Base-by-base conservation (phyloP, 164 flowering plant species). In the Umbilicus rupestris region DNA sequence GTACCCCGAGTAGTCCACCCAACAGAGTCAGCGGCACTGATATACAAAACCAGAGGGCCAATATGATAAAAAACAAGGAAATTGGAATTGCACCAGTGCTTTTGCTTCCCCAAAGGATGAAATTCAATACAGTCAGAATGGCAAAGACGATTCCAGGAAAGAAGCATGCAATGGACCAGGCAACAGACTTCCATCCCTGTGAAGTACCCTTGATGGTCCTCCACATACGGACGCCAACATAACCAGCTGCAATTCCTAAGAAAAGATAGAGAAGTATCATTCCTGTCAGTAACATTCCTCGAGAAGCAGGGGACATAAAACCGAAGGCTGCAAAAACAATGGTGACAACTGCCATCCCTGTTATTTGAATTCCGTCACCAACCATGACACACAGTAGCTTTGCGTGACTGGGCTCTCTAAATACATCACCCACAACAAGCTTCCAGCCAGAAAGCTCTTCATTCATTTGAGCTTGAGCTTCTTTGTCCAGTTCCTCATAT, bases 371-470 rank as follows among this genome's bases (percentile, higher is more conserved):
- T 24, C 58, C 58, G 22, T 52, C 58, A 24, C 58, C 58, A 52
- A 52, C 58, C 58, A 52, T 52, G 22, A 52, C 58, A 52, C 58
- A 52, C 8, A 52, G 22, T 52, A 52, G 58, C 58, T 52, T 52
- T 11, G 58, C 1, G 31, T 52, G 58, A 52, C 29, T 52, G 3
- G 65, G 65, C 65, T 79, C 88, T 70, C 88, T 75, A 49, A 84
- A 84, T 22, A 83, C 89, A 75, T 85, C 85, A 39, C 89, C 5
- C 88, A n/a, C n/a, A n/a, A n/a, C n/a, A n/a, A n/a, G n/a, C n/a
- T n/a, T n/a, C n/a, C n/a, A n/a, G n/a, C n/a, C 88, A 5, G 88
- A 85, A 2, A 83, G 85, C 78, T 85, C 89, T 73, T 85, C 89
- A 65, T 85, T 85, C 85, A 83, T 85, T 74, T 85, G 87, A 28